These are phyloP conservation scores for Eutypa lata DNA, from an alignment of 2,329 filamentous ascomycete genomes.

Conservation along the genomic window DNA sequence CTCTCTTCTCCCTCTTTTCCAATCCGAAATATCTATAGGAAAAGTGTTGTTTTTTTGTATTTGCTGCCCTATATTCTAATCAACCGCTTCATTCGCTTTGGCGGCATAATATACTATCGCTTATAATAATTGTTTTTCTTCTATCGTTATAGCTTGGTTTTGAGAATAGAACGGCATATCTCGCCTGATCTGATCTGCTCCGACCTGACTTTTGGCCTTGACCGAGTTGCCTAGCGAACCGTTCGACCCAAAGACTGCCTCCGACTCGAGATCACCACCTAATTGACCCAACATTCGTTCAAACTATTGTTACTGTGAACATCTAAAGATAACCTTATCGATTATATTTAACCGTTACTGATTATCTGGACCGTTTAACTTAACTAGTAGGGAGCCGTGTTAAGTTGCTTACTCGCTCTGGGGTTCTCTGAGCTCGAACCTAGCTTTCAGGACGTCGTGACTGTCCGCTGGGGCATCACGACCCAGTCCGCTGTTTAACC, in stretches of 20 bases:
- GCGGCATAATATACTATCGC: conserved; percentile 38
- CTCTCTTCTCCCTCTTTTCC: conserved; percentile 13
- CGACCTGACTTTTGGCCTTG: no score
- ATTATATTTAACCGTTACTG: neutral
- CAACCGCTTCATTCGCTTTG: conserved; percentile 58
- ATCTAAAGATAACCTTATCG: neutral
- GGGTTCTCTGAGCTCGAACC: neutral
- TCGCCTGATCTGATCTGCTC: neutral
- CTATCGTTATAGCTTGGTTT: conserved; percentile 10
- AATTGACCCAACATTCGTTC: neutral
- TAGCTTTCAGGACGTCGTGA: conserved; percentile 25
- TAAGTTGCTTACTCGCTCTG: neutral
- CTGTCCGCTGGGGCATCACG: conserved; percentile 39
- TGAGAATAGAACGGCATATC: conserved; percentile 2
- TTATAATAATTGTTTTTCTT: conserved; percentile 24
- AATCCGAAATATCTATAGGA: neutral
- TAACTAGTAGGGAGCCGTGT: neutral
- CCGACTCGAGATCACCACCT: neutral
- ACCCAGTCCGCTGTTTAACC: conserved; percentile 22
- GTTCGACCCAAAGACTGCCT: neutral
- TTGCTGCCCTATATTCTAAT: conserved; percentile 20
- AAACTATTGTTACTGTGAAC: neutral
- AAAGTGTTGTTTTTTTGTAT: conserved; percentile 11
- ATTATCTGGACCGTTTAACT: neutral
- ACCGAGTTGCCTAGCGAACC: neutral